Base-by-base conservation (phyloP, 495 filamentous ascomycete genomes). In the Aspergillus hancockii region DNA sequence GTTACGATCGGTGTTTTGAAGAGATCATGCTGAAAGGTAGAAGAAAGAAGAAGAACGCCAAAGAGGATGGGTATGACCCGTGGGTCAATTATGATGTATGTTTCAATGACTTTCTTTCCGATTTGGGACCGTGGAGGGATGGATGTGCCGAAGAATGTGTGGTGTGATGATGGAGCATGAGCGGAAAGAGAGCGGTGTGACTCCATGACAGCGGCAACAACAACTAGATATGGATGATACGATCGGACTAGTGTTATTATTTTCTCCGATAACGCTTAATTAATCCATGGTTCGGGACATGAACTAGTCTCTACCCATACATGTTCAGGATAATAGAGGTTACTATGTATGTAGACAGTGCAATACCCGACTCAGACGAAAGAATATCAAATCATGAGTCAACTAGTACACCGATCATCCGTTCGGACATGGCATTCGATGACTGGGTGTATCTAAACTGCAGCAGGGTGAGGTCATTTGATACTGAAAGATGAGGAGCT, bases 31-130 rank as follows among this genome's bases (percentile, higher is more conserved):
- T 23, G 34, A 41, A 41, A 19, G 8, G 49, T 8, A 49, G 40
- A 32, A 31, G 46, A 54, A 19, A 28, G 50, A 59, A 34, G 25
- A 25, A 21, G 28, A 49, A 46, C n/a, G n/a, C 54, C 16, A 9
- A 54, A 56, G 31, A 51, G 51, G 52, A 55, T 59, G 64, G 58
- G 40, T 52, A 56, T 41, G 57, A 54, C 55, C 58, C 58, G 41
- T 63, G 64, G 63, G 32, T 63, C 64, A 58, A 63, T 12, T 22
- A 59, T 66, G 64, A 66, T 61, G 50, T 40, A 51, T 60, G 53
- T 45, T 28, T 40, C 36, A 28, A 23, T 41, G 34, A 45, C 22
- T 10, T 18, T 43, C 38, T 58, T 47, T n/a, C 60, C 23, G 61
- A 54, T 47, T 23, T 47, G 1, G 43, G 21, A 47, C 13, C n/a